Conservation (phyloP, 805 yeast species). For the Barnettozyma siamensis region DNA sequence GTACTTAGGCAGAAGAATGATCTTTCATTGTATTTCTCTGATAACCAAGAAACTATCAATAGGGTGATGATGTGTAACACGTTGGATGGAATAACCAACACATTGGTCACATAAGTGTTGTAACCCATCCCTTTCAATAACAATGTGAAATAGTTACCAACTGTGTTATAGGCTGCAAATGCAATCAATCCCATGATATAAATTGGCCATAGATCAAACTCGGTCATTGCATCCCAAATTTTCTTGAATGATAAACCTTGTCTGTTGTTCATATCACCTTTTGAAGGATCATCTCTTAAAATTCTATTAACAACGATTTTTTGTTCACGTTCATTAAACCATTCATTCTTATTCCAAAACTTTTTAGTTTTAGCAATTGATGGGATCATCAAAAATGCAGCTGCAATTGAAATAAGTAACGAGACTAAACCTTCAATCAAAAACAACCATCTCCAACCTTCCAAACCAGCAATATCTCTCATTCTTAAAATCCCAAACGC, state of each 20-base stretch:
- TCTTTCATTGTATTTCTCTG: slow-evolving; percentile 24
- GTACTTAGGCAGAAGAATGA: slow-evolving; percentile 33
- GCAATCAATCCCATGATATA: slow-evolving; percentile 43
- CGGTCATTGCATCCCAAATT: slow-evolving; percentile 37
- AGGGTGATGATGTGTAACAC: slow-evolving; percentile 33
- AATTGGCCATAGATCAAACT: slow-evolving; percentile 54
- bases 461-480: slow-evolving; percentile 39
- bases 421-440: slow-evolving; percentile 60
- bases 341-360: slow-evolving; percentile 45
- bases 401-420: slow-evolving; percentile 42
- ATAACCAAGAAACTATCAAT: slow-evolving; percentile 31
- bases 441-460: slow-evolving; percentile 67
- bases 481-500: slow-evolving; percentile 45
- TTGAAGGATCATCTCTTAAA: slow-evolving; percentile 59
- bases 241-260: slow-evolving; percentile 39
- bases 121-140: slow-evolving; percentile 44
- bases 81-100: slow-evolving; percentile 46
- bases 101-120: slow-evolving; percentile 43
- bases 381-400: slow-evolving; percentile 49
- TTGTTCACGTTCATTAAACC: slow-evolving; percentile 50
- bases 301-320: slow-evolving; percentile 54
- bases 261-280: slow-evolving; percentile 65
- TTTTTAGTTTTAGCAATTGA: slow-evolving; percentile 49
- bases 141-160: slow-evolving; percentile 41
- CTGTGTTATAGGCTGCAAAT: slow-evolving; percentile 27